Base-by-base conservation (phyloP, 1,139 yeast species). In the Komagataea norvegica region DNA sequence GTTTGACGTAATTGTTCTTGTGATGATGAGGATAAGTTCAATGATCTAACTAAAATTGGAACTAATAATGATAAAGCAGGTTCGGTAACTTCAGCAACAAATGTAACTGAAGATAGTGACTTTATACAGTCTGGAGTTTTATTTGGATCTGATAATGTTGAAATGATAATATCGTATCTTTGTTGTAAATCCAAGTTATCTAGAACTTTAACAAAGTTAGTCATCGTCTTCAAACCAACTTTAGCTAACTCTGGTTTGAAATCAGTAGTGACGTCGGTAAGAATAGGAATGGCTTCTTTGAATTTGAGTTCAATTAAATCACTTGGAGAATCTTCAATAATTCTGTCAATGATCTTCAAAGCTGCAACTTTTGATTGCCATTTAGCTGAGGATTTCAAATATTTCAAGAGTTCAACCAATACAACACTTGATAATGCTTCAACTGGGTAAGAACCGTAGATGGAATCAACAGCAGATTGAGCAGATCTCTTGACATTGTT, bases 51-150 rank as follows among this genome's bases (percentile, higher is more conserved):
- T 56, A 91, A 74, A 51, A 89, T 89, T 36, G 98, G 98, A 29
- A 87, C 96, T 52, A 91, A 72, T 43, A 91, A 67, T 5, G 97
- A 77, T 50, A 91, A 71, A 7, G 95, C 93, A 8, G 97, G 94
- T 65, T 89, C 97, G 14, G 97, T 91, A 46, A 91, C 98, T 67
- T 91, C 98, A 34, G 98, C 96, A 36, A 91, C 98, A 61, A 91
- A 91, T 0, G 98, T 91, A 38, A 91, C 97, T 33, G 94, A 85
- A 2, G 96, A 83, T 47, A 91, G 73, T 36, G 89, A 78, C 63
- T 84, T 86, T 62, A 91, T 86, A 63, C 96, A 88, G 43, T 79
- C 83, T 41, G 96, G 84, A 36, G 89, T 95, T 58, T 83, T 84
- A 49, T 72, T 72, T 32, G 97, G 97, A 57, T 91, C 85, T 35